Evolutionary conservation across 495 filamentous ascomycete species (phyloP).

Genomic region (Amorphotheca resinae): DNA sequence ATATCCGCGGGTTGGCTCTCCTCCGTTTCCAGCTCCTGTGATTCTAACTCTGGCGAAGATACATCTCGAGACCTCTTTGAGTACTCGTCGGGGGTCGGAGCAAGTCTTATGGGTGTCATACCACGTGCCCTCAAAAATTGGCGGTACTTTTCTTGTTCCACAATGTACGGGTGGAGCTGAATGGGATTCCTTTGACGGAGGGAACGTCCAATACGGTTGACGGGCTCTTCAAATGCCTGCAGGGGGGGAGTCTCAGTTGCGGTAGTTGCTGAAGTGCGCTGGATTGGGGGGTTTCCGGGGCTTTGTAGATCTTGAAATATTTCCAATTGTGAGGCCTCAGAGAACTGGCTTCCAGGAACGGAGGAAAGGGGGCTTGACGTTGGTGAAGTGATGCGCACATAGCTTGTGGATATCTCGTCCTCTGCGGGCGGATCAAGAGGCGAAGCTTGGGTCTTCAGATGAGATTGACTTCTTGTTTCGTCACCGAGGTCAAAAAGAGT

Average conservation of each 20-base stretch:
- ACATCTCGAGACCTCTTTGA: slow-evolving; percentile 13
- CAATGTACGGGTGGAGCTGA: slow-evolving; percentile 59
- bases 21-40: slow-evolving; percentile 19
- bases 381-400: slow-evolving; percentile 17
- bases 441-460: not conserved
- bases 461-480: not conserved
- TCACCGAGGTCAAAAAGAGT: slow-evolving; percentile 1
- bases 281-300: not conserved
- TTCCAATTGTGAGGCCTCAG: not conserved
- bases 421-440: not conserved
- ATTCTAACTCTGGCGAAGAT: slow-evolving; percentile 10
- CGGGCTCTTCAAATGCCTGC: not conserved
- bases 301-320: not conserved
- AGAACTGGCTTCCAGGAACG: slow-evolving; percentile 1
- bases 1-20: slow-evolving; percentile 15
- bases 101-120: slow-evolving; percentile 46
- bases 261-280: not conserved
- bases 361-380: slow-evolving; percentile 12
- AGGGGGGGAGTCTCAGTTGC: not conserved
- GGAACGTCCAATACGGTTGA: slow-evolving; percentile 23
- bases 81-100: slow-evolving; percentile 22
- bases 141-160: slow-evolving; percentile 56
- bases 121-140: slow-evolving; percentile 47
- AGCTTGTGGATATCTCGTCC: slow-evolving; percentile 18
- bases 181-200: slow-evolving; percentile 61